Conservation (phyloP, 2,329 filamentous ascomycete genomes). For the Blastomyces emzantsi region DNA sequence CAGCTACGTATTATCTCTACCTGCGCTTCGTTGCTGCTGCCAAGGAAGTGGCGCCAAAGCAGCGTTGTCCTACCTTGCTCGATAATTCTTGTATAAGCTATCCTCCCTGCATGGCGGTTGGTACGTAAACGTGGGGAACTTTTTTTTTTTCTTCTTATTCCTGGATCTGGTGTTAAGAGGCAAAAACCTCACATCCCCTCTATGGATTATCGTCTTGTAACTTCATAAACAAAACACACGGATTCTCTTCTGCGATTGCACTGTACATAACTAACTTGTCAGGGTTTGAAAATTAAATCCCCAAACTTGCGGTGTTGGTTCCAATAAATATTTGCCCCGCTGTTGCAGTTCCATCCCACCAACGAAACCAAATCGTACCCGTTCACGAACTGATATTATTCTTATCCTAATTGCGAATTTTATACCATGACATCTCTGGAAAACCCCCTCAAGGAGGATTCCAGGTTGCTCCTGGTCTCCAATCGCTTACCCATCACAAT, state of each 20-base stretch:
- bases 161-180: neutral
- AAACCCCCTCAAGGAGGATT: slow-evolving; percentile 26
- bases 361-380: neutral
- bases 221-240: neutral
- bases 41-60: slow-evolving; percentile 5
- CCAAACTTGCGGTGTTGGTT: neutral
- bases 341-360: neutral
- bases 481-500: slow-evolving; percentile 96
- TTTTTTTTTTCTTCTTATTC: neutral
- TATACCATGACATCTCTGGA: slow-evolving; percentile 29
- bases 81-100: neutral
- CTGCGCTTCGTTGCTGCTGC: neutral
- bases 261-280: neutral
- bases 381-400: neutral
- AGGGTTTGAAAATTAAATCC: neutral
- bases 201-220: neutral
- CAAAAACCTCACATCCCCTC: neutral
- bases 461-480: slow-evolving; percentile 70
- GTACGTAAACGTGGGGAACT: slow-evolving; percentile 2
- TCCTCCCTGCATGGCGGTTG: neutral
- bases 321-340: neutral
- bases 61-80: slow-evolving; percentile 1
- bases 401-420: neutral
- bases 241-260: neutral
- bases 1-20: neutral